A percentile compares a stretch with the other conserved stretches of the same genome.
These are phyloP conservation scores for Diatrype stigma DNA, from an alignment of 2,329 filamentous ascomycete genomes.

Conservation along the genomic window DNA sequence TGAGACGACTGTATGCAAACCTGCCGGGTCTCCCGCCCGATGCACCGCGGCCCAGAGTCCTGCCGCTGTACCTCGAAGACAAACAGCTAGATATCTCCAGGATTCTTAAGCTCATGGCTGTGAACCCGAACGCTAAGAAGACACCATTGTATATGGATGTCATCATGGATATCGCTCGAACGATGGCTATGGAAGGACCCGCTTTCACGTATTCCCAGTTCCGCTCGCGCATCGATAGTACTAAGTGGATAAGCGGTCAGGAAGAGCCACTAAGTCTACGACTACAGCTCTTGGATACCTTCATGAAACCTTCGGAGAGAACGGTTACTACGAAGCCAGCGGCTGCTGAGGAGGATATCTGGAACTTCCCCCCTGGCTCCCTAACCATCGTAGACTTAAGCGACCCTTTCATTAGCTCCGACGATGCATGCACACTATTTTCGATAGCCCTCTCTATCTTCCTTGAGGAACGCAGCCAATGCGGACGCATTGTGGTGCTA, in stretches of 20 bases:
- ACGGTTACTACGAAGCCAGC: constrained; percentile 8
- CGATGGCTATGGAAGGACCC: constrained; percentile 37
- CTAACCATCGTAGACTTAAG: constrained; percentile 56
- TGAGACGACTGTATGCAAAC: constrained; percentile 38
- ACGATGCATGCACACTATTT: constrained; percentile 52
- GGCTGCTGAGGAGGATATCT: constrained; percentile 10
- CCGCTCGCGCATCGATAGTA: constrained; percentile 23
- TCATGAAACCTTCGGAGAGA: constrained; percentile 32
- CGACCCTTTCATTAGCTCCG: constrained; percentile 49
- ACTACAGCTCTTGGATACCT: constrained; percentile 46
- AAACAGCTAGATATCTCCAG: constrained; percentile 43
- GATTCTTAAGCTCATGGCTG: constrained; percentile 50
- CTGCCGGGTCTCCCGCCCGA: constrained; percentile 21
- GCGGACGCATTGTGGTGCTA: constrained; percentile 46
- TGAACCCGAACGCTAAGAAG: constrained; percentile 30
- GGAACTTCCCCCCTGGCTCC: constrained; percentile 33
- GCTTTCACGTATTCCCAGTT: constrained; percentile 42
- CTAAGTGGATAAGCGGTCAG: constrained; percentile 34
- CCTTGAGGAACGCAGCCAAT: constrained; percentile 34
- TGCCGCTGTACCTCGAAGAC: constrained; percentile 40
- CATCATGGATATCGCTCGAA: constrained; percentile 37
- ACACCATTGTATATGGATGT: constrained; percentile 44
- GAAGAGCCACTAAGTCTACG: constrained; percentile 39
- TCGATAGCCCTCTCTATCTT: constrained; percentile 50
- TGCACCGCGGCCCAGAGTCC: constrained; percentile 32